phyloP scores from a whole-genome alignment of 148 eudicot genomes.

The Diospyros kaki region DNA sequence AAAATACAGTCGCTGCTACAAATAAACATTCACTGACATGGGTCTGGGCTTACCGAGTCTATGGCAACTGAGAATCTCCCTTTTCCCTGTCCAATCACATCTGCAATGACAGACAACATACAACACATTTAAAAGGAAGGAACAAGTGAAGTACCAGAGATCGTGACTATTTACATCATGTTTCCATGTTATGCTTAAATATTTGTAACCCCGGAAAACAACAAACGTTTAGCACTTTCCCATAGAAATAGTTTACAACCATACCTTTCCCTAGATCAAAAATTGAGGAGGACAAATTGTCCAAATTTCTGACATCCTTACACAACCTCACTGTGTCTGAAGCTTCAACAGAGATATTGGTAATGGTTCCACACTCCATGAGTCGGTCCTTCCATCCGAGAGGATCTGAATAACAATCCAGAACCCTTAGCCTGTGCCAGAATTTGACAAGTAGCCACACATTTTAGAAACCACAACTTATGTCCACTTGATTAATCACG shows the following conservation, averaged over 20 bases:
- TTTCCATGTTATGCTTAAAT: background rate
- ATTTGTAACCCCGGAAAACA: background rate
- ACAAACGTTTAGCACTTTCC: background rate
- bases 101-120: slow-evolving; percentile 31
- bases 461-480: background rate
- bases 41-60: slow-evolving; percentile 62
- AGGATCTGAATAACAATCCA: slow-evolving; percentile 85
- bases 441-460: slow-evolving; percentile 1
- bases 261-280: slow-evolving; percentile 70
- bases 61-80: slow-evolving; percentile 65
- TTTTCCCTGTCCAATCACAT: slow-evolving; percentile 56
- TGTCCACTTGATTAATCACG: background rate
- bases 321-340: slow-evolving; percentile 32
- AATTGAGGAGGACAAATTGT: slow-evolving; percentile 36
- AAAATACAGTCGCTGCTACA: too few relatives aligned
- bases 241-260: background rate
- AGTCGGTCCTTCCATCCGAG: slow-evolving; percentile 79
- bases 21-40: background rate
- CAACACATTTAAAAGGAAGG: background rate
- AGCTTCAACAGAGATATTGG: slow-evolving; percentile 23
- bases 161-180: background rate
- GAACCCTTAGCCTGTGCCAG: slow-evolving; percentile 50
- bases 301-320: slow-evolving; percentile 56
- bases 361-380: slow-evolving; percentile 42
- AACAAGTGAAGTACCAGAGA: too few relatives aligned